A percentile compares a stretch with the other conserved stretches of the same genome.
Conservation (phyloP, 106 monocot species). For the Gastrodia elata region DNA sequence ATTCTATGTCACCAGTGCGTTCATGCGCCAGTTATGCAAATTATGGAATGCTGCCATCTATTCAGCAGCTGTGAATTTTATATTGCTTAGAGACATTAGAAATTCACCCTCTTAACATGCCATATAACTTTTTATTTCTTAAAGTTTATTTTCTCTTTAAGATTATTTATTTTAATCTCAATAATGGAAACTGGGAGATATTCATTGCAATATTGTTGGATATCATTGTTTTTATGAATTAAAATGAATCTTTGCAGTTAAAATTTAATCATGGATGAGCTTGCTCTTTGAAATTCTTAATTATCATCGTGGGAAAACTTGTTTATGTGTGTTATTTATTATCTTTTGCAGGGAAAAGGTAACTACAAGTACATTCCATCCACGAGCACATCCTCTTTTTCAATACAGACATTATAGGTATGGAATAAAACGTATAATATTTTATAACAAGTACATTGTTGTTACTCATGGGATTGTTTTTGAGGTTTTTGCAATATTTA, state of each 20-base stretch:
- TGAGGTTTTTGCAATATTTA: background rate
- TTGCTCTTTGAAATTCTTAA: no score
- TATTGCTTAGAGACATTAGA: background rate
- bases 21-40: background rate
- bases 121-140: background rate
- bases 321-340: slow-evolving; percentile 15
- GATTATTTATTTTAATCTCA: background rate
- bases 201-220: background rate
- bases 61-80: background rate
- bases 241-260: background rate
- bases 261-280: no score
- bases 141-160: background rate
- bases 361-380: slow-evolving; percentile 62
- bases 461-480: background rate
- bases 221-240: background rate
- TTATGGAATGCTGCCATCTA: background rate
- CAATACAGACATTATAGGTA: slow-evolving; percentile 97
- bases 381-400: slow-evolving; percentile 81
- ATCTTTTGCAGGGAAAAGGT: slow-evolving; percentile 39
- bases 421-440: slow-evolving; percentile 2
- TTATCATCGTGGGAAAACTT: background rate
- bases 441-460: background rate
- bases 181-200: background rate
- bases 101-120: background rate
- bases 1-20: background rate